Evolutionary conservation across 768 basidiomycete species (phyloP).

Genomic region (Rhizopogon roseolus): DNA sequence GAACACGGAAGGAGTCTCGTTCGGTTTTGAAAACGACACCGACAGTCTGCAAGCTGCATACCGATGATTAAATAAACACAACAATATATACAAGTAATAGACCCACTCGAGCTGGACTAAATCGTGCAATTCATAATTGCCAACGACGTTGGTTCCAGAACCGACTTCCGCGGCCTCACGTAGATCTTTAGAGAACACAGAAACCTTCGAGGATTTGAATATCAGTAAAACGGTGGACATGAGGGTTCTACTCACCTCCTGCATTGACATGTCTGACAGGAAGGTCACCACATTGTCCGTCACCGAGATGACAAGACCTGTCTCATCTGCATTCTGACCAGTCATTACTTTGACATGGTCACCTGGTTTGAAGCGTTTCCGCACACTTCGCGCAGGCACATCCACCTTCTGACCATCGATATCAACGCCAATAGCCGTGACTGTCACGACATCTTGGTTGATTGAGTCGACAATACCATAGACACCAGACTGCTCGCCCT

Average conservation of each 20-base stretch:
- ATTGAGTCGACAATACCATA: slow-evolving; percentile 92
- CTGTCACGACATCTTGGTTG: slow-evolving; percentile 77
- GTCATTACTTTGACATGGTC: slow-evolving; percentile 99
- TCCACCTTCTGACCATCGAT: slow-evolving; percentile 85
- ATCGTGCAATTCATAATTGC: slow-evolving; percentile 94
- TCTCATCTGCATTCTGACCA: slow-evolving; percentile 92
- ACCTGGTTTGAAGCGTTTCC: slow-evolving; percentile 94
- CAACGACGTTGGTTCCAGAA: slow-evolving; percentile 83
- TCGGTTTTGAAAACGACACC: slow-evolving; percentile 98
- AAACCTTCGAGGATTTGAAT: slow-evolving; percentile 51
- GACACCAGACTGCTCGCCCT: slow-evolving; percentile 92
- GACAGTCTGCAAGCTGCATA: slow-evolving; percentile 76
- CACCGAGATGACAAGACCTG: slow-evolving; percentile 91
- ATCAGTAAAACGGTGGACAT: slow-evolving; percentile 2
- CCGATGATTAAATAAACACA: slow-evolving; percentile 7
- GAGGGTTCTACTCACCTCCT: slow-evolving; percentile 57
- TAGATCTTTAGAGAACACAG: slow-evolving; percentile 95
- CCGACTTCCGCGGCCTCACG: slow-evolving; percentile 97
- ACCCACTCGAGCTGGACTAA: slow-evolving; percentile 94
- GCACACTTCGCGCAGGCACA: slow-evolving; percentile 80
- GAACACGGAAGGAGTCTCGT: slow-evolving; percentile 89
- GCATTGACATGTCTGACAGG: slow-evolving; percentile 95
- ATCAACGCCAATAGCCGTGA: slow-evolving; percentile 76
- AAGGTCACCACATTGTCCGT: slow-evolving; percentile 91
- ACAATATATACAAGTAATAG: background rate